Evolutionary conservation across 176 grass and related monocot species (phyloP).

Genomic region (Guadua angustifolia): DNA sequence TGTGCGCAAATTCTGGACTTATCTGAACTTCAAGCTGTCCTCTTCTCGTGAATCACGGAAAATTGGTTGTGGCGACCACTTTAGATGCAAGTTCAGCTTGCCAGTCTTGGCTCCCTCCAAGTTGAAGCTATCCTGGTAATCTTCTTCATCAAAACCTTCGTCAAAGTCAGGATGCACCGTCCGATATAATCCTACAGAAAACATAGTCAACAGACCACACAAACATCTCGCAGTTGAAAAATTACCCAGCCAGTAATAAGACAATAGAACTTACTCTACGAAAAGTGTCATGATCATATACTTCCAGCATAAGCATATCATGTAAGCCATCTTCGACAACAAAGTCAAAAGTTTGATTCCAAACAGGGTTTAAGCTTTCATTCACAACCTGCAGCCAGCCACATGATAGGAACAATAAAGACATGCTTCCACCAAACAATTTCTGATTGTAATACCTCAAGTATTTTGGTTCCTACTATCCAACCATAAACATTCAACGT

Average conservation of each 20-base stretch:
- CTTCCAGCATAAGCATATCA: conserved; percentile 96
- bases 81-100: conserved; percentile 82
- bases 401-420: conserved; percentile 17
- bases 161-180: conserved; percentile 81
- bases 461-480: conserved; percentile 8
- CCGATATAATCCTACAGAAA: conserved; percentile 83
- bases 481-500: neutral
- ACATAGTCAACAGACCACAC: conserved; percentile 20
- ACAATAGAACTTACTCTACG: conserved; percentile 62
- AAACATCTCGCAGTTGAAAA: neutral
- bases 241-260: neutral
- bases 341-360: conserved; percentile 91
- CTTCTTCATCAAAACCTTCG: conserved; percentile 86
- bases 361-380: conserved; percentile 80
- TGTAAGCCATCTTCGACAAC: conserved; percentile 96
- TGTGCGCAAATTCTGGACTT: neutral
- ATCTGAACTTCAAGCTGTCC: conserved; percentile 32
- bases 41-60: conserved; percentile 54
- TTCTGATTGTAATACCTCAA: conserved; percentile 11
- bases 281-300: conserved; percentile 93
- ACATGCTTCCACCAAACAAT: neutral
- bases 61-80: conserved; percentile 78
- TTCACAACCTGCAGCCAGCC: conserved; percentile 66
- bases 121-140: conserved; percentile 68
- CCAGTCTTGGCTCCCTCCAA: conserved; percentile 84